phyloP scores from a whole-genome alignment of 106 monocot species.

The Posidonia australis region DNA sequence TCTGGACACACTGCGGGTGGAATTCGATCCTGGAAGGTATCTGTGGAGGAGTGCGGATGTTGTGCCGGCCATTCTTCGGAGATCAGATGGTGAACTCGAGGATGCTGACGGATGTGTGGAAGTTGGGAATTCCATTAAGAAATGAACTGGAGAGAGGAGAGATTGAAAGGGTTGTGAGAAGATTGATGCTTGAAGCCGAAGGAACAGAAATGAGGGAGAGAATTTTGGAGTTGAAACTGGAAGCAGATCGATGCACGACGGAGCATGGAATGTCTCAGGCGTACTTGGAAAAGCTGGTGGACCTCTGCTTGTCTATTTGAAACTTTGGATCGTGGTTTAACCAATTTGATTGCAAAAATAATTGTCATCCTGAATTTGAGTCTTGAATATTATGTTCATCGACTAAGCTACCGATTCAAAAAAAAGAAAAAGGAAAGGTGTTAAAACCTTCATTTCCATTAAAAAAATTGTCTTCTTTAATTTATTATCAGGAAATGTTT shows the following conservation, averaged over 20 bases:
- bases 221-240: background rate
- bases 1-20: slow-evolving; percentile 21
- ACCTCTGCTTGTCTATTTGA: no score
- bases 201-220: slow-evolving; percentile 9
- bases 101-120: slow-evolving; percentile 7
- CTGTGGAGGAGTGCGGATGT: slow-evolving; percentile 5
- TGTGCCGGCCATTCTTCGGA: slow-evolving; percentile 20
- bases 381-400: no score
- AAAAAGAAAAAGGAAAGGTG: no score
- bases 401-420: no score
- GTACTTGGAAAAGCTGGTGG: no score
- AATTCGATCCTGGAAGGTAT: slow-evolving; percentile 22
- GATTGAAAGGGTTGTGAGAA: background rate
- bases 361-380: no score
- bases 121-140: slow-evolving; percentile 13
- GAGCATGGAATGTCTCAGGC: no score
- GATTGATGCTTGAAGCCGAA: slow-evolving; percentile 8
- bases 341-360: no score
- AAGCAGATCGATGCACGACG: background rate
- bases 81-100: slow-evolving; percentile 16
- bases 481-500: no score
- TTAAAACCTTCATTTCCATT: no score
- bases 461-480: no score
- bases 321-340: no score
- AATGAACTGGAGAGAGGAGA: slow-evolving; percentile 12